Evolutionary conservation across 805 yeast genomes (phyloP), one percentile per base, ranked within the genome.

Genomic region (Zygosaccharomyces rouxii): DNA sequence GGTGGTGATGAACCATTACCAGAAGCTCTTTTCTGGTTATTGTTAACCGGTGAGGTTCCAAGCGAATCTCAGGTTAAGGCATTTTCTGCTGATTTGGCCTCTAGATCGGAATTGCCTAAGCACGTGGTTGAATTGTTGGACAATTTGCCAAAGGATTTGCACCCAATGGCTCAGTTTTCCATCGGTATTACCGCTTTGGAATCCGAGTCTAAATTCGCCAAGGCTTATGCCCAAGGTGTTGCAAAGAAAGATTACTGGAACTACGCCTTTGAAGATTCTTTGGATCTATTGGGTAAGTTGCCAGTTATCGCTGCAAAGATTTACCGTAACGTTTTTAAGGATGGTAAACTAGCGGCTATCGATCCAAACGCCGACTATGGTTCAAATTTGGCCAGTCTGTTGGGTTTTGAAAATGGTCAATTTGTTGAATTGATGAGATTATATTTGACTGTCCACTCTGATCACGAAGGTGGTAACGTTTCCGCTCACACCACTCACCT

Each of bases 401-500:
- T 82, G 51, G 79, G 81, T 59, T 75, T 74, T 73, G 53, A 84
- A 50, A 79, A 81, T 71, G 74, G 75, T 57, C 89, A 84, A 66
- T 86, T 86, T 66, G 78, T 81, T 50, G 90, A 86, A 69, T 77
- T 86, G 61, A 80, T 86, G 81, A 81, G 95, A 73, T 74, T 86
- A 58, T 86, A 86, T 77, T 70, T 85, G 64, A 81, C 92, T 53
- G 81, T 86, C 66, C 95, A 86, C 75, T 79, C 89, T 48, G 95
- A 86, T 68, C 95, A 86, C 74, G 95, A 86, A 75, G 95, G 94
- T 73, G 94, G 94, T 70, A 85, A 85, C 66, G 94, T 85, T 52
- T 82, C 89, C 54, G 94, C 94, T 42, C 94, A 85, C 73, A 81
- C 94, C 56, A 85, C 94, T 50, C 92, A 86, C 71, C 73, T 85